phyloP scores from a whole-genome alignment of 331 rosid species.

The Malus hybrid region DNA sequence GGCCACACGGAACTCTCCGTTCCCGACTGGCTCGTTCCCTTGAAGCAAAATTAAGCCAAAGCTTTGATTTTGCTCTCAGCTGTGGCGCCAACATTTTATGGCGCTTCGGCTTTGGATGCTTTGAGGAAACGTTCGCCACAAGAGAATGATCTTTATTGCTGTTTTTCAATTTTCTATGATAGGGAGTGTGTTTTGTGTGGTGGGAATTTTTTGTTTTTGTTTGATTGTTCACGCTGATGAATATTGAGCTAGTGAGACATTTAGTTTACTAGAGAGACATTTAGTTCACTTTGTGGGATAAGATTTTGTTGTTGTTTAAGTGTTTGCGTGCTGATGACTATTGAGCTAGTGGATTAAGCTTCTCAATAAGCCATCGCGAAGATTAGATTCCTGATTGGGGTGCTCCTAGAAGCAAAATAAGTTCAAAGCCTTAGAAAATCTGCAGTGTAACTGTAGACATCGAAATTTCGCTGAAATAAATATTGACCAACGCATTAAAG shows the following conservation, averaged over 20 bases:
- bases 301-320: accelerated
- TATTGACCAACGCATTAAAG: too few species aligned
- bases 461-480: too few species aligned
- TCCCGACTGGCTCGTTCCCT: slow-evolving; percentile 37
- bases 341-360: slow-evolving; percentile 5
- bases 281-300: accelerated
- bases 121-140: slow-evolving; percentile 3
- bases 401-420: slow-evolving; percentile 13
- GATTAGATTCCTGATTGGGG: not conserved
- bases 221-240: too few species aligned
- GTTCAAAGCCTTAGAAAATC: not conserved
- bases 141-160: not conserved
- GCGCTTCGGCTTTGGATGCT: slow-evolving; percentile 9
- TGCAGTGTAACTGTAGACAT: not conserved
- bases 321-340: not conserved
- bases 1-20: slow-evolving; percentile 21
- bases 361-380: not conserved
- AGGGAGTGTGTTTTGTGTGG: not conserved
- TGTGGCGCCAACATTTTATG: not conserved
- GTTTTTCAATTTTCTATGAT: not conserved
- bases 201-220: not conserved
- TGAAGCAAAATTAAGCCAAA: slow-evolving; percentile 19
- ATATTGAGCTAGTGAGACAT: too few species aligned
- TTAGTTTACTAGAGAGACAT: accelerated
- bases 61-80: not conserved